Base-by-base conservation (phyloP, 257 asterid genomes). In the Fraxinus pennsylvanica region DNA sequence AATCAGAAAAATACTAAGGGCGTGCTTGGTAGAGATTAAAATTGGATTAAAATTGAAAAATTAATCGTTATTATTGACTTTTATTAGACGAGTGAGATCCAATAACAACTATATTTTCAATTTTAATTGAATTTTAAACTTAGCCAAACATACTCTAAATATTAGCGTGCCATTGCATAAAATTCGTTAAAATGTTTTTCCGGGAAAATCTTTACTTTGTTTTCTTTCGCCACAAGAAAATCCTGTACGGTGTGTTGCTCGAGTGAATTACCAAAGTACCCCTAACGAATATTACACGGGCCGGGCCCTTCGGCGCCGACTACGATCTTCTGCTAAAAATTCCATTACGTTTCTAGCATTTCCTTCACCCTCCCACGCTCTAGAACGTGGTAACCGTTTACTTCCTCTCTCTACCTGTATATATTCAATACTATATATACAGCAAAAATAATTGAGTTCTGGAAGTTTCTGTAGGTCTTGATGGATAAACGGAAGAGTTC, bases 401-500 rank as follows among this genome's bases (percentile, higher is more conserved):
- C 59, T 13, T 65, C 35, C 30, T 17, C 75, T 61, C 76, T 67
- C 83, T 9, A 4, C 9, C 41, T 63, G 29, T 21, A 38, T 71
- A 21, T 74, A 71, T 67, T 63, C 66, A 82, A 29, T 74, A 47
- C 73, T 65, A 27, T 52, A 3, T 69, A 65, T 75, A 63, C 39
- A 74, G 27, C 21, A 29, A 65, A 74, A 75, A 33, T 69, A 63
- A 63, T 63, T 63, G 54, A 52, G 35, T 80, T 74, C 73, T 38
- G 30, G 78, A 80, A 75, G 74, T 54, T 59, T 76, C 84, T 76
- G 52, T 77, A 87, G 92, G 91, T 91, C 96, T 63, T 22, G 69
- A 63, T 87, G 91, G 85, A 86, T 83, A 81, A 32, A 59, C 71
- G 35, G 50, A 83, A 78, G 70, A 75, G 74, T 68, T 54, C 75